A percentile compares a stretch with the other conserved stretches of the same genome.
phyloP scores from a whole-genome alignment of 2,329 filamentous ascomycete species.

The Fusarium falciforme region DNA sequence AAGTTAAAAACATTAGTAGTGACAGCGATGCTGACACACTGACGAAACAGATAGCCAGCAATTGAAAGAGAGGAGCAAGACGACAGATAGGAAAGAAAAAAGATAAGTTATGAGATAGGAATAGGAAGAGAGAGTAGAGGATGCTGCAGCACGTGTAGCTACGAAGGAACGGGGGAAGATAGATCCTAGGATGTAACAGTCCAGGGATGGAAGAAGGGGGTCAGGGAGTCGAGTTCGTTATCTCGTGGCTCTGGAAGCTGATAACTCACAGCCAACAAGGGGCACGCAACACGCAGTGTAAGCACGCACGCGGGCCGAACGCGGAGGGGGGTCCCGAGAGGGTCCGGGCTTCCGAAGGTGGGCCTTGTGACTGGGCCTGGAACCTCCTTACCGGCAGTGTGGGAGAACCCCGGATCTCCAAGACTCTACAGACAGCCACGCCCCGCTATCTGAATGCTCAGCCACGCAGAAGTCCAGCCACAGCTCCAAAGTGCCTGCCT shows the following conservation, averaged over 20 bases:
- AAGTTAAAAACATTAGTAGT: slow-evolving; percentile 35
- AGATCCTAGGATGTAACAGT: slow-evolving; percentile 4
- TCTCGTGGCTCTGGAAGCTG: slow-evolving; percentile 25
- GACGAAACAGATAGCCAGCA: slow-evolving; percentile 2
- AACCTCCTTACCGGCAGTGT: not conserved
- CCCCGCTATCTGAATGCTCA: not conserved
- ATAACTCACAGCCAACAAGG: not conserved
- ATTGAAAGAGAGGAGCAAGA: slow-evolving; percentile 4
- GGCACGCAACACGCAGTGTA: not conserved
- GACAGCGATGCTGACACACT: slow-evolving; percentile 21
- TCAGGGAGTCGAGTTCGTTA: slow-evolving; percentile 16
- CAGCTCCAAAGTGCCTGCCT: not conserved
- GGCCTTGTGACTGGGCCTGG: slow-evolving; percentile 27
- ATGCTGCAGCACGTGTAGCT: slow-evolving; percentile 22
- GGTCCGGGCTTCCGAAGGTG: slow-evolving; percentile 19
- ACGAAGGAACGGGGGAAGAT: not conserved
- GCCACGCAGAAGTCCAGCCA: not conserved
- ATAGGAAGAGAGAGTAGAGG: not conserved
- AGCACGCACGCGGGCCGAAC: slow-evolving; percentile 20
- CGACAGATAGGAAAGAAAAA: slow-evolving; percentile 11
- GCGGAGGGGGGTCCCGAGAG: slow-evolving; percentile 28
- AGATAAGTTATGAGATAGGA: slow-evolving; percentile 1
- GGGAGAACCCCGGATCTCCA: slow-evolving; percentile 11
- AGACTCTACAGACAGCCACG: not conserved
- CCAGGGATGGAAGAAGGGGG: slow-evolving; percentile 13